Percentiles rank a stretch among this genome's conserved stretches.
Conservation (phyloP, 73 alveolate species). For the Paraurostyla sp. region DNA sequence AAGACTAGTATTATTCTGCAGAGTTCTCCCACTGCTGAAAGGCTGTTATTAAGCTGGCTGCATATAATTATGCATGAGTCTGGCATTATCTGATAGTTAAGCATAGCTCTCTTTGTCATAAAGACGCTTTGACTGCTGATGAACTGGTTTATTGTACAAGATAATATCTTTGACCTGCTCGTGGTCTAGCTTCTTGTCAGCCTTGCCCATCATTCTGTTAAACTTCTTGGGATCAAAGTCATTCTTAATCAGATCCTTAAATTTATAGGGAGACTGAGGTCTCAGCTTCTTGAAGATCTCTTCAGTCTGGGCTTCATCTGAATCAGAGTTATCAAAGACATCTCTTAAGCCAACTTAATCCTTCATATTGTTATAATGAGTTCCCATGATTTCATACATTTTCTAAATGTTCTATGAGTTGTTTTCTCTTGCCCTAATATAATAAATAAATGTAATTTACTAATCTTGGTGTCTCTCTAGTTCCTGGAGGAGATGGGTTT, state of each 20-base stretch:
- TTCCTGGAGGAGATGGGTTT: background rate
- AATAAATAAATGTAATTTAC: background rate
- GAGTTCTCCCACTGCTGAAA: no score
- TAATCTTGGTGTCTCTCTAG: slow-evolving; percentile 20
- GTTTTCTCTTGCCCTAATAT: slow-evolving; percentile 36
- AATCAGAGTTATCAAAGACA: slow-evolving; percentile 42
- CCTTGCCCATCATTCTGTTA: slow-evolving; percentile 53
- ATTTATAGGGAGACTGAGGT: slow-evolving; percentile 55
- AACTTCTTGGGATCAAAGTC: slow-evolving; percentile 55
- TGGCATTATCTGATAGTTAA: background rate
- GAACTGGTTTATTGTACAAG: slow-evolving; percentile 8
- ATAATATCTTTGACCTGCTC: slow-evolving; percentile 21
- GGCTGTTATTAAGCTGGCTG: background rate
- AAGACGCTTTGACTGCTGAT: background rate
- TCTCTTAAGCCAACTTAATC: slow-evolving; percentile 49
- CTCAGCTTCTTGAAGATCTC: slow-evolving; percentile 48
- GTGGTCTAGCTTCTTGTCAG: slow-evolving; percentile 24
- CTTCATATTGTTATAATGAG: slow-evolving; percentile 56
- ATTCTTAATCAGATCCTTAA: slow-evolving; percentile 18
- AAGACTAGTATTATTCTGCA: background rate
- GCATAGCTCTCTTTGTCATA: slow-evolving; percentile 6
- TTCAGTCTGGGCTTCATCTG: slow-evolving; percentile 64
- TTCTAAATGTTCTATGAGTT: slow-evolving; percentile 18
- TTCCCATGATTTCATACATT: slow-evolving; percentile 62
- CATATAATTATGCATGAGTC: slow-evolving; percentile 37